Evolutionary conservation across 2,329 filamentous ascomycete genomes (phyloP).

Genomic region (Pezicula neosporulosa): DNA sequence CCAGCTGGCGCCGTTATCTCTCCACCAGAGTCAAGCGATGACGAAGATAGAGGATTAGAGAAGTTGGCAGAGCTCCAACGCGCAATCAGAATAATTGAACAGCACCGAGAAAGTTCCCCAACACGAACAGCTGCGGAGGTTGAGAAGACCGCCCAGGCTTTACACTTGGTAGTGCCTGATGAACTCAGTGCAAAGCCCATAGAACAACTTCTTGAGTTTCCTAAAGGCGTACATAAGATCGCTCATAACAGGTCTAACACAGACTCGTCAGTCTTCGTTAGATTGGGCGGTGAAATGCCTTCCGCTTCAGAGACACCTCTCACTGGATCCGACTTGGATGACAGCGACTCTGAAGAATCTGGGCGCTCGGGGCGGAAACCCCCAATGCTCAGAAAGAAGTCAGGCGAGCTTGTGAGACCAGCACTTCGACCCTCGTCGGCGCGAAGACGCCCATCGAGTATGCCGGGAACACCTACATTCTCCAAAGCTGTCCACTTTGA

Average conservation of each 20-base stretch:
- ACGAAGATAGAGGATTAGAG: conserved; percentile 53
- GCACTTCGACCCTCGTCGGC: conserved; percentile 74
- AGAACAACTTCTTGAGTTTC: conserved; percentile 11
- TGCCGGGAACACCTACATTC: conserved; percentile 95
- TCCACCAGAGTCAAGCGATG: conserved; percentile 88
- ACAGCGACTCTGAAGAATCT: conserved; percentile 47
- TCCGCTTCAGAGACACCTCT: conserved; percentile 41
- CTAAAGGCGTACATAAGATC: conserved; percentile 19
- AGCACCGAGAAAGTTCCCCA: conserved; percentile 58
- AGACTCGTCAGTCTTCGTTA: conserved; percentile 46
- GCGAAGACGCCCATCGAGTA: conserved; percentile 83
- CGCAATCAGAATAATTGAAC: conserved; percentile 76
- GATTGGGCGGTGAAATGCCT: conserved; percentile 33
- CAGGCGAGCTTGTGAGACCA: conserved; percentile 90
- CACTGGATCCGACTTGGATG: conserved; percentile 57
- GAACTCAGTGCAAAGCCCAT: conserved; percentile 25
- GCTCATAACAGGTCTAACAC: conserved; percentile 27
- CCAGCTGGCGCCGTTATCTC: conserved; percentile 84
- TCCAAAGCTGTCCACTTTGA: conserved; percentile 99
- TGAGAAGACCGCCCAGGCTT: conserved; percentile 18
- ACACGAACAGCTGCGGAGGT: conserved; percentile 25
- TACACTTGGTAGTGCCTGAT: conserved; percentile 31
- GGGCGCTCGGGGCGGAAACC: conserved; percentile 64
- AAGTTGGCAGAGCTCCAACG: conserved; percentile 64
- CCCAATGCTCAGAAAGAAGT: conserved; percentile 97